Evolutionary conservation across 2,329 filamentous ascomycete species (phyloP).

Genomic region (Claviceps maximensis): DNA sequence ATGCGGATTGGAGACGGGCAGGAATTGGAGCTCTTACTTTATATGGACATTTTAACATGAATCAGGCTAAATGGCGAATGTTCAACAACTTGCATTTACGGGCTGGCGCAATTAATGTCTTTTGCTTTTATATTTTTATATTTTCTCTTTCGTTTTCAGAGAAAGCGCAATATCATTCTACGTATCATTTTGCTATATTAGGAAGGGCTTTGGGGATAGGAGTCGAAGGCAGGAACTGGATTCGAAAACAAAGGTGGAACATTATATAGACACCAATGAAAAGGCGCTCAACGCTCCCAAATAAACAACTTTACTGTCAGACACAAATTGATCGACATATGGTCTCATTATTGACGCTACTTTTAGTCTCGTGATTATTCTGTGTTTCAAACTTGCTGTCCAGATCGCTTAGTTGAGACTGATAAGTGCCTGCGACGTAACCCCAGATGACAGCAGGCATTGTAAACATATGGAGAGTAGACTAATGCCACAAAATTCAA

Average conservation of each 20-base stretch:
- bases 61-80: slow-evolving; percentile 11
- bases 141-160: background rate
- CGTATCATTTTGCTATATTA: background rate
- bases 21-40: slow-evolving; percentile 1
- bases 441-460: background rate
- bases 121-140: background rate
- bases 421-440: no score
- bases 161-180: background rate
- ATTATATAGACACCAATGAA: slow-evolving; percentile 1
- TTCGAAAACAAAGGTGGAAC: background rate
- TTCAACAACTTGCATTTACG: slow-evolving; percentile 15
- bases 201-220: slow-evolving; percentile 1
- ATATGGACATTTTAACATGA: slow-evolving; percentile 12
- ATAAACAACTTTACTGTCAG: background rate
- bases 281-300: slow-evolving; percentile 10
- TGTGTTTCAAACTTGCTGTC: background rate
- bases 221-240: slow-evolving; percentile 8
- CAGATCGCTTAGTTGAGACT: background rate
- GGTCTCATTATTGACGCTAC: background rate
- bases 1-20: slow-evolving; percentile 1
- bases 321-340: background rate
- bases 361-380: background rate
- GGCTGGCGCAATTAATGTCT: slow-evolving; percentile 11
- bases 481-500: background rate
- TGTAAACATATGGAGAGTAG: background rate